Conservation (phyloP, 148 eudicot genomes). For the Bassia scoparia region DNA sequence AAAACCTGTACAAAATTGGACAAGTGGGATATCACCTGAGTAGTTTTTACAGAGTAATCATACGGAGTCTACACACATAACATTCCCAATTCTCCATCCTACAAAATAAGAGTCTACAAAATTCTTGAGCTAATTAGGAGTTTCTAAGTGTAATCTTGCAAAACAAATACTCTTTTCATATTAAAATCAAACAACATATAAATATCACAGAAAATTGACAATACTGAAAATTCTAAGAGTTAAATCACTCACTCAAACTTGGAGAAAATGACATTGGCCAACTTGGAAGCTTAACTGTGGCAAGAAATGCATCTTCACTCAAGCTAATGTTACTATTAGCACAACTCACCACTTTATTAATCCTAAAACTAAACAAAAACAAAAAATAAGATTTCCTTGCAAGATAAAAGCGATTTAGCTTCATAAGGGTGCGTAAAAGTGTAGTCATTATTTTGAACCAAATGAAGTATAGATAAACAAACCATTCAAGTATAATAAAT, state of each 20-base stretch:
- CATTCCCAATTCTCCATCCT: not conserved
- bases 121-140: not conserved
- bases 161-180: too few species aligned
- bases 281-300: not conserved
- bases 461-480: too few species aligned
- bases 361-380: not conserved
- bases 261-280: too few species aligned
- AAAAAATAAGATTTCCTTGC: not conserved
- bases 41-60: not conserved
- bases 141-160: not conserved
- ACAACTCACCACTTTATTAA: not conserved
- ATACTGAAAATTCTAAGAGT: too few species aligned
- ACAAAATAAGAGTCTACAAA: too few species aligned
- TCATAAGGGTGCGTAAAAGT: constrained; percentile 12
- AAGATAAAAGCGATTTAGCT: not conserved
- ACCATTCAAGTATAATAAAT: not conserved
- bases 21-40: not conserved
- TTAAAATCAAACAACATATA: too few species aligned
- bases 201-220: too few species aligned
- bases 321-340: not conserved
- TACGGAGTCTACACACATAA: too few species aligned
- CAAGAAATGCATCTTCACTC: not conserved
- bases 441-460: not conserved
- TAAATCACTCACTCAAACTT: too few species aligned
- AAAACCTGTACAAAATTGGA: constrained; percentile 50